Base-by-base conservation (phyloP, 2,329 filamentous ascomycete species). In the Microthyrium microscopicum region DNA sequence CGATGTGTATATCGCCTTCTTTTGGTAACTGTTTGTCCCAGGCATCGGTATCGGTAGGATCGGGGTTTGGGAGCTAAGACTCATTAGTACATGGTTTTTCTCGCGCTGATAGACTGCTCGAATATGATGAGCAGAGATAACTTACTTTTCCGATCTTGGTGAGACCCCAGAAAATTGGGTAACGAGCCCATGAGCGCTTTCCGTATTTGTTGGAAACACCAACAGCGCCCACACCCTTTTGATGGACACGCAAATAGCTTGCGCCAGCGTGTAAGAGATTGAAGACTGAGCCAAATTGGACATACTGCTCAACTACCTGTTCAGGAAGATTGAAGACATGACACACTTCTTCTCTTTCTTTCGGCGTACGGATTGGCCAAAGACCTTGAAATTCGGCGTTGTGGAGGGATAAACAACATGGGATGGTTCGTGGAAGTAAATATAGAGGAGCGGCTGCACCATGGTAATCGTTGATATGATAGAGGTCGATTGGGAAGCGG, bases 321-420 rank as follows among this genome's bases (percentile, higher is more conserved):
- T 63, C 50, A 11, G 64, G 58, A 17, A 77, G 54, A 42, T 76
- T 76, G 53, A 73, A 77, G 21, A 77, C 70, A 4, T 62, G 60
- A 47, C 70, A 75, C 4, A 77, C 69, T 49, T 78, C 73, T 26
- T 65, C 63, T 36, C 63, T 61, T 42, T 77, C 73, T 28, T 68
- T 62, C 5, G 64, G 58, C 6, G 64, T 72, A 7, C 73, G 60
- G 64, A 77, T 74, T 1, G 71, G 70, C 73, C 73, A 77, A 16
- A 77, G 55, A 31, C 73, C 73, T 47, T 77, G 73, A 43, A 77
- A 77, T 41, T 77, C 73, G 31, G 73, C 73, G 41, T 77, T 77
- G 49, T 77, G 73, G 9, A 77, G 64, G 1, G 72, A 76, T 6
- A 77, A 53, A 42, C 68, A 73, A 40, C 64, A 62, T 3, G 72